A percentile compares a stretch with the other conserved stretches of the same genome.
Evolutionary conservation across 257 asterid species (phyloP).

Genomic region (Galeopsis tetrahit): DNA sequence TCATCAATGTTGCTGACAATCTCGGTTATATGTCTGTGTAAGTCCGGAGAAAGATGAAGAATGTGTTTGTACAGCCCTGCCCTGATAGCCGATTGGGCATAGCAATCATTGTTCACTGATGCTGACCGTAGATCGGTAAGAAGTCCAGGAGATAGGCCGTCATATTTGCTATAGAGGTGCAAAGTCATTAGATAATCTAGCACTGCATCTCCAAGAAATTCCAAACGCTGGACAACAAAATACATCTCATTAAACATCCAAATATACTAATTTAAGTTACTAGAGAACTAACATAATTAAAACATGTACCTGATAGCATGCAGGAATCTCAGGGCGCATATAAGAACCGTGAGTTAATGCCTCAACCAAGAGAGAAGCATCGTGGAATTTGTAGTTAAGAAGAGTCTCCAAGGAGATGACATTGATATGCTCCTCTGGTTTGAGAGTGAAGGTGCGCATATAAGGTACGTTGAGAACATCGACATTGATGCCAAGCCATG

Average conservation of each 20-base stretch:
- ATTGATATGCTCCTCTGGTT: slow-evolving; percentile 57
- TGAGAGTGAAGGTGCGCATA: slow-evolving; percentile 42
- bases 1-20: slow-evolving; percentile 39
- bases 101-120: slow-evolving; percentile 84
- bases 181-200: slow-evolving; percentile 68
- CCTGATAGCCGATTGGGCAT: slow-evolving; percentile 68
- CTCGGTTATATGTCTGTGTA: slow-evolving; percentile 53
- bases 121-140: slow-evolving; percentile 87
- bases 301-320: slow-evolving; percentile 77
- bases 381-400: slow-evolving; percentile 57
- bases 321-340: slow-evolving; percentile 83
- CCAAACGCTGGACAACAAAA: slow-evolving; percentile 61
- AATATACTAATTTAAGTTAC: neutral
- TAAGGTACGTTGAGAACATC: slow-evolving; percentile 50
- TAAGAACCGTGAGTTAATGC: slow-evolving; percentile 94
- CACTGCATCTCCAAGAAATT: slow-evolving; percentile 91
- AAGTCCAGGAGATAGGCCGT: slow-evolving; percentile 67
- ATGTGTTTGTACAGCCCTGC: slow-evolving; percentile 65
- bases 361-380: slow-evolving; percentile 75
- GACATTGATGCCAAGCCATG: slow-evolving; percentile 68
- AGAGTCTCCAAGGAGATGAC: slow-evolving; percentile 51
- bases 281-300: neutral
- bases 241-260: neutral
- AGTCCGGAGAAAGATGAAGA: slow-evolving; percentile 69
- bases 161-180: slow-evolving; percentile 59